phyloP scores from a whole-genome alignment of 148 eudicot species.

The Fagopyrum esculentum region DNA sequence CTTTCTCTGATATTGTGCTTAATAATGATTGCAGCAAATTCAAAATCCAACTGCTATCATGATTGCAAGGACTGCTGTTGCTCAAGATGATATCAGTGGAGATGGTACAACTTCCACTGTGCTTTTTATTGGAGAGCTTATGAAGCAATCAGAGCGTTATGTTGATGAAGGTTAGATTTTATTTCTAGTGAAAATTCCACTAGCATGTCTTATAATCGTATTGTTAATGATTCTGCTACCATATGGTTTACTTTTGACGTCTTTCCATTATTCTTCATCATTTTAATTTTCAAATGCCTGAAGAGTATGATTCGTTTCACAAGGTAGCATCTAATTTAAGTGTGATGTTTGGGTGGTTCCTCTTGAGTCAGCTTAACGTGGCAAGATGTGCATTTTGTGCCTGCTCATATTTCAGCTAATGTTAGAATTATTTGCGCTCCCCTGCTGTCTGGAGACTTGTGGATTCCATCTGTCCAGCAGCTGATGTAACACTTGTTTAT shows the following conservation, averaged over 20 bases:
- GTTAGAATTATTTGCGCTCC: not conserved
- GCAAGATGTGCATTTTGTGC: not conserved
- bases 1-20: constrained; percentile 7
- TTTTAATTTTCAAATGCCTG: not conserved
- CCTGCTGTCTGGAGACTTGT: not conserved
- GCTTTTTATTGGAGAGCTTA: constrained; percentile 95
- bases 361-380: not conserved
- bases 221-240: not conserved
- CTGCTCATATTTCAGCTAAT: not conserved
- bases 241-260: not conserved
- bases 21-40: constrained; percentile 61
- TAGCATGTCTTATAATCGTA: not conserved
- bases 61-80: constrained; percentile 99
- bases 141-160: constrained; percentile 95
- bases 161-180: constrained; percentile 72
- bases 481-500: not conserved
- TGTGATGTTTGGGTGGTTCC: not conserved
- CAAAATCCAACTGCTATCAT: constrained; percentile 97
- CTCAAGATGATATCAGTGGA: constrained; percentile 97
- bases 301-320: not conserved
- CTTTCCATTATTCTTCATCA: not conserved
- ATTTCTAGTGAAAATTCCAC: not conserved
- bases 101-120: constrained; percentile 98
- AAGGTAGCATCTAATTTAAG: not conserved
- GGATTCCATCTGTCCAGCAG: not conserved